Evolutionary conservation across 1,284 basidiomycete species (phyloP).

Genomic region (Tilletia indica): DNA sequence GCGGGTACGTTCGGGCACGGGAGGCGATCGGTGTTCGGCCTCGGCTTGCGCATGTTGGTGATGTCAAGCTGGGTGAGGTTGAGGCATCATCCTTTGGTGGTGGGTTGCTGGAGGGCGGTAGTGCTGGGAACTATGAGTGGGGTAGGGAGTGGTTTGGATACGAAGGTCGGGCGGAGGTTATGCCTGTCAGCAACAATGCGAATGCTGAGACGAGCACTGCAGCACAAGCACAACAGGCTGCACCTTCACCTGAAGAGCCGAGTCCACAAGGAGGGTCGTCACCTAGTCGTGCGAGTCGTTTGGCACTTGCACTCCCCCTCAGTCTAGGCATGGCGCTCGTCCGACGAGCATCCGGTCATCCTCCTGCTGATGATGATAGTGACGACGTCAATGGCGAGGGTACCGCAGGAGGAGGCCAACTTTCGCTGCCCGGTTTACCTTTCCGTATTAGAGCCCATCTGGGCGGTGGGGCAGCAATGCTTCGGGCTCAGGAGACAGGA

Average conservation of each 20-base stretch:
- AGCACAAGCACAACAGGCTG: not conserved
- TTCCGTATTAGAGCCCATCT: not conserved
- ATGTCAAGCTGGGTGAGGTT: not conserved
- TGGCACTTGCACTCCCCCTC: not conserved
- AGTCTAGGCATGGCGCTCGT: not conserved
- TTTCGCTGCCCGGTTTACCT: not conserved
- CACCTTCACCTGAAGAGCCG: not conserved
- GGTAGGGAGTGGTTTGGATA: not conserved
- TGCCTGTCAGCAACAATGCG: not conserved
- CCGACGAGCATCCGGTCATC: not conserved
- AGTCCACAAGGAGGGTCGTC: not conserved
- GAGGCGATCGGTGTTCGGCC: slow-evolving; percentile 27
- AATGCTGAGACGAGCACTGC: no score
- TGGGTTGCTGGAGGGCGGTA: not conserved
- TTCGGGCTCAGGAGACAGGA: not conserved
- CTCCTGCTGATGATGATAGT: not conserved
- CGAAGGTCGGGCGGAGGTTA: not conserved
- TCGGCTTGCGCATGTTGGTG: slow-evolving; percentile 8
- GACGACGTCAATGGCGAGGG: not conserved
- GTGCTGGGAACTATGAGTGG: not conserved
- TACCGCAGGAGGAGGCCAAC: not conserved
- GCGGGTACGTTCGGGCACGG: slow-evolving; percentile 21
- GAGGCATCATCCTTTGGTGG: not conserved
- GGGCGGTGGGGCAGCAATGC: not conserved
- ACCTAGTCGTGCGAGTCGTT: not conserved